Conservation (phyloP, 805 yeast species). For the Wickerhamiella parazyma region DNA sequence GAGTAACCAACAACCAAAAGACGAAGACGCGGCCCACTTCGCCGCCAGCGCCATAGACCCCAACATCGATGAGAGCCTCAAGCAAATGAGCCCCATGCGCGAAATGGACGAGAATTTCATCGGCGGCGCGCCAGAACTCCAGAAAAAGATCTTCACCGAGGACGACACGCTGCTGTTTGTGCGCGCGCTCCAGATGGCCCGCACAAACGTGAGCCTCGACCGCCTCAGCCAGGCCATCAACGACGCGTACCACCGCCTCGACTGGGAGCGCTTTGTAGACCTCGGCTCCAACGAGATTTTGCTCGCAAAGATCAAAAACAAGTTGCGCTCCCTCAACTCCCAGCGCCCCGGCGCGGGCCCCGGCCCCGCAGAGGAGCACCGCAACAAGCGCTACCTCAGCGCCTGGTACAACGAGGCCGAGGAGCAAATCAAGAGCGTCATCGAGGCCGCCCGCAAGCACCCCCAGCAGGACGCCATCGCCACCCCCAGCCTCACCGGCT, state of each 20-base stretch:
- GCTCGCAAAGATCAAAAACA: slow-evolving; percentile 6
- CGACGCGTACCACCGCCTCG: not conserved
- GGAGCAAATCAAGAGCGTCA: not conserved
- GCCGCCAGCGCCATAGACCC: slow-evolving; percentile 7
- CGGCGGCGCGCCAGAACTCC: not conserved
- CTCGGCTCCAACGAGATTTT: not conserved
- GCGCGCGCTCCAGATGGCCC: not conserved
- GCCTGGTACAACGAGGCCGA: slow-evolving; percentile 8
- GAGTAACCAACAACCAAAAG: not conserved
- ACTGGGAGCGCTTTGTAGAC: slow-evolving; percentile 4
- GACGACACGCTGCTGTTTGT: slow-evolving; percentile 7
- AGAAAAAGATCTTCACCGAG: slow-evolving; percentile 2
- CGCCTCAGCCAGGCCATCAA: not conserved
- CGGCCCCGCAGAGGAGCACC: not conserved
- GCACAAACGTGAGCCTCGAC: not conserved
- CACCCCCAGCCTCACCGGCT: not conserved
- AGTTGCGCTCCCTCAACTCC: slow-evolving; percentile 2
- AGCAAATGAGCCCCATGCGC: slow-evolving; percentile 2
- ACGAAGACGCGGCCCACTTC: slow-evolving; percentile 1
- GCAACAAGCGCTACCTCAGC: not conserved
- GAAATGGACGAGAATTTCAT: slow-evolving; percentile 1
- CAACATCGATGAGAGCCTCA: slow-evolving; percentile 8
- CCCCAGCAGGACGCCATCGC: not conserved
- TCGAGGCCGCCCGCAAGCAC: not conserved
- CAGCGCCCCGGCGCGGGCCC: not conserved